Evolutionary conservation across 2,329 filamentous ascomycete genomes (phyloP).

Genomic region (Monosporascus ibericus): DNA sequence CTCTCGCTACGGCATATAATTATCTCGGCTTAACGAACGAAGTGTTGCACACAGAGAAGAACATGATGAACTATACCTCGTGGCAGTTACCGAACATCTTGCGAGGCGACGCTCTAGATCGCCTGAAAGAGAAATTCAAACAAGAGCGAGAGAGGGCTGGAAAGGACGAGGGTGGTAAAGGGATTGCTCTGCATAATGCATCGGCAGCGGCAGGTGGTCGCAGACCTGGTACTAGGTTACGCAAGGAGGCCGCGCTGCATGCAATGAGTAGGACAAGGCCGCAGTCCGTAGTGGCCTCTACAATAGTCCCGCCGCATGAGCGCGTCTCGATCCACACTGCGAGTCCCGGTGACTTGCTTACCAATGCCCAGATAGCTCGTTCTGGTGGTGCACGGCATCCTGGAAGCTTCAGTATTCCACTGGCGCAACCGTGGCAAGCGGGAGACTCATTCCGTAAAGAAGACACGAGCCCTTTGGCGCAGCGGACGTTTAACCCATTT

Average conservation of each 20-base stretch:
- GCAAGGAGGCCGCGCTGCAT: slow-evolving; percentile 74
- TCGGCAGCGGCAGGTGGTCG: slow-evolving; percentile 56
- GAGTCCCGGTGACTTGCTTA: slow-evolving; percentile 72
- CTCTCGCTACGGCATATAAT: slow-evolving; percentile 86
- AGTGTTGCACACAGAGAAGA: slow-evolving; percentile 84
- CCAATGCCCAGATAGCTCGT: slow-evolving; percentile 67
- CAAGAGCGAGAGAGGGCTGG: slow-evolving; percentile 77
- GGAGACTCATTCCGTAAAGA: slow-evolving; percentile 28
- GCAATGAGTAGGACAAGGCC: slow-evolving; percentile 48
- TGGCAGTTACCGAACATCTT: slow-evolving; percentile 90
- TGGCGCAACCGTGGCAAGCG: slow-evolving; percentile 20
- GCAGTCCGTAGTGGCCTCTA: slow-evolving; percentile 35
- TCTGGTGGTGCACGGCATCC: slow-evolving; percentile 43
- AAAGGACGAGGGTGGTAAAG: slow-evolving; percentile 77
- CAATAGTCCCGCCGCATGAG: slow-evolving; percentile 35
- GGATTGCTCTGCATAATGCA: slow-evolving; percentile 89
- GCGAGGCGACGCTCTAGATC: slow-evolving; percentile 72
- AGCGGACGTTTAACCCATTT: slow-evolving; percentile 51
- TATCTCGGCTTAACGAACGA: slow-evolving; percentile 91
- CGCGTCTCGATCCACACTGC: slow-evolving; percentile 41
- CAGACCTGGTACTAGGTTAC: slow-evolving; percentile 65
- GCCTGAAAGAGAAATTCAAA: slow-evolving; percentile 89
- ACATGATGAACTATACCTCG: slow-evolving; percentile 87
- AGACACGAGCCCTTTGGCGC: slow-evolving; percentile 40
- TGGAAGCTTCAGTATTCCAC: slow-evolving; percentile 22